Evolutionary conservation across 371 early-diverging fungal species (phyloP).

Genomic region (Rhizopus delemar): DNA sequence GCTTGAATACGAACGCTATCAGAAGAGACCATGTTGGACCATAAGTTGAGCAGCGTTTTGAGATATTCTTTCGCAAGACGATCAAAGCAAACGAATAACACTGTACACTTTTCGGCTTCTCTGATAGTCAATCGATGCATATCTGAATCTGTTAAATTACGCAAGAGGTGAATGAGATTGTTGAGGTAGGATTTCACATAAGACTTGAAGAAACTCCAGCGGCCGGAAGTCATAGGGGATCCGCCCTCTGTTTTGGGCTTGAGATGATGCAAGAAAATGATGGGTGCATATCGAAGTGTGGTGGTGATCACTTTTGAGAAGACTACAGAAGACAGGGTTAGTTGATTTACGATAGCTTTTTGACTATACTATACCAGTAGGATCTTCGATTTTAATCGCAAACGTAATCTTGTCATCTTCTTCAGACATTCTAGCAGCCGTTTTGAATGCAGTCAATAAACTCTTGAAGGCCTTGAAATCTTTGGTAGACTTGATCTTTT

Average conservation of each 20-base stretch:
- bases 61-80: conserved; percentile 77
- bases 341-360: background rate
- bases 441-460: conserved; percentile 79
- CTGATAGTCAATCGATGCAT: conserved; percentile 82
- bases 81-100: conserved; percentile 81
- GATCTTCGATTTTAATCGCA: conserved; percentile 70
- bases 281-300: conserved; percentile 60
- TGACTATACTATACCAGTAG: conserved; percentile 30
- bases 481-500: conserved; percentile 48
- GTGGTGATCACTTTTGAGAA: conserved; percentile 79
- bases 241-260: conserved; percentile 45
- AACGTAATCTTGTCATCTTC: conserved; percentile 53
- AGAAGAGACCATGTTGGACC: conserved; percentile 54
- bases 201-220: conserved; percentile 73
- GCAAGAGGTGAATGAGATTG: conserved; percentile 69
- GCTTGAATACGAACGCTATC: conserved; percentile 77
- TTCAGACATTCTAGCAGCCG: conserved; percentile 79
- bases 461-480: conserved; percentile 56
- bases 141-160: conserved; percentile 75
- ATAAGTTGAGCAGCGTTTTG: conserved; percentile 59
- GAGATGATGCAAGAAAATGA: conserved; percentile 59
- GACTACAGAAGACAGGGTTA: conserved; percentile 35
- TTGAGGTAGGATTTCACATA: conserved; percentile 80
- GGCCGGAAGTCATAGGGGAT: conserved; percentile 51
- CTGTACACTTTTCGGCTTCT: conserved; percentile 73